These are phyloP conservation scores for Exserohilum rostratum DNA, from an alignment of 2,329 filamentous ascomycete genomes.

Conservation along the genomic window DNA sequence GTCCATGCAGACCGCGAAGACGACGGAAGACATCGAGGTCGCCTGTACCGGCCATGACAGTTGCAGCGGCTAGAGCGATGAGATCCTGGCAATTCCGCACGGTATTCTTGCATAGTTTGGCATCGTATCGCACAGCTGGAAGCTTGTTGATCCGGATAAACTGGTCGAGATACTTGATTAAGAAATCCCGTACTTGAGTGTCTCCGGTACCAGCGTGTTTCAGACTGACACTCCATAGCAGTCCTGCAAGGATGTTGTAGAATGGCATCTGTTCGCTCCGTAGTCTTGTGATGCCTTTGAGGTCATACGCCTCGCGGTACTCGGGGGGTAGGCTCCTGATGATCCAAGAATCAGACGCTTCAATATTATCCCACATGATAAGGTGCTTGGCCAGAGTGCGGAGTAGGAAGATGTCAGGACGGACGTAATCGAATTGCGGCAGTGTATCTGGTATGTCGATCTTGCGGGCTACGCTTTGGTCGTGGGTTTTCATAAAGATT, in stretches of 20 bases:
- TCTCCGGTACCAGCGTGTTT: slow-evolving; percentile 60
- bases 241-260: slow-evolving; percentile 87
- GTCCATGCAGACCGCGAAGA: slow-evolving; percentile 84
- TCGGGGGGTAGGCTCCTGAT: slow-evolving; percentile 71
- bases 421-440: slow-evolving; percentile 92
- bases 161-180: slow-evolving; percentile 84
- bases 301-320: slow-evolving; percentile 67
- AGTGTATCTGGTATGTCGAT: slow-evolving; percentile 90
- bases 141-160: slow-evolving; percentile 79
- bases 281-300: slow-evolving; percentile 66
- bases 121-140: slow-evolving; percentile 73
- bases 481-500: slow-evolving; percentile 97
- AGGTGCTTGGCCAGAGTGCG: slow-evolving; percentile 88
- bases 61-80: slow-evolving; percentile 78
- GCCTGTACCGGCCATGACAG: slow-evolving; percentile 95
- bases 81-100: slow-evolving; percentile 91
- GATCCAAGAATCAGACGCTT: slow-evolving; percentile 77
- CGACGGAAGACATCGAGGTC: slow-evolving; percentile 85
- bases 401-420: slow-evolving; percentile 89
- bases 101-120: slow-evolving; percentile 80
- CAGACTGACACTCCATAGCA: slow-evolving; percentile 71
- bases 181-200: slow-evolving; percentile 73
- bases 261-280: slow-evolving; percentile 87
- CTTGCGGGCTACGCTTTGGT: slow-evolving; percentile 84
- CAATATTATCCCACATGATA: slow-evolving; percentile 89